These are phyloP conservation scores for Kazachstania sp. DNA, from an alignment of 1,139 yeast species.

Conservation along the genomic window DNA sequence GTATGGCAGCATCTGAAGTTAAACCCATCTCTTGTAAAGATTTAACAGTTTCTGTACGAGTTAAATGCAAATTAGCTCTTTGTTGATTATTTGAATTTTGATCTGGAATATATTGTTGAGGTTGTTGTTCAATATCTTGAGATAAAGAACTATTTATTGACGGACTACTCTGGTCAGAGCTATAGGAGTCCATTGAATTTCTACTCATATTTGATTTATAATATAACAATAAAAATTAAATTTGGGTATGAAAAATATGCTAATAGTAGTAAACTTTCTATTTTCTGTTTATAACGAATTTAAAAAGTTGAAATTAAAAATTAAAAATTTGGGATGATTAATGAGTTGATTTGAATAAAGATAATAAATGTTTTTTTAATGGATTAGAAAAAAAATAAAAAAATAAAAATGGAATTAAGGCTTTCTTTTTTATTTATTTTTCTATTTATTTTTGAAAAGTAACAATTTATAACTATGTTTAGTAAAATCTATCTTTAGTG, in stretches of 20 bases:
- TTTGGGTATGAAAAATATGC: too few species aligned
- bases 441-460: too few species aligned
- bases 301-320: too few species aligned
- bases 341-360: too few species aligned
- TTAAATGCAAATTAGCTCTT: conserved; percentile 28
- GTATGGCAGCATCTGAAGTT: conserved; percentile 41
- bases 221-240: conserved; percentile 3
- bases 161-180: conserved; percentile 16
- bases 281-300: background rate
- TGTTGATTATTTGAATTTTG: conserved; percentile 3
- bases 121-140: conserved; percentile 14
- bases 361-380: too few species aligned
- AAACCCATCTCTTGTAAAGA: conserved; percentile 59
- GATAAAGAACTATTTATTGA: conserved; percentile 16
- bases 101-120: conserved; percentile 21
- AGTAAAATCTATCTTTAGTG: too few species aligned
- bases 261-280: background rate
- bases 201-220: conserved; percentile 8
- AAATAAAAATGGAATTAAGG: too few species aligned
- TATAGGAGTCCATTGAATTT: conserved; percentile 20
- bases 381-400: too few species aligned
- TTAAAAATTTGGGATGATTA: too few species aligned
- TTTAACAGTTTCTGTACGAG: conserved; percentile 60
- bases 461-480: too few species aligned
- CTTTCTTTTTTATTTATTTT: too few species aligned